Conservation (phyloP, 2,329 filamentous ascomycete species). For the Fusarium sp. region DNA sequence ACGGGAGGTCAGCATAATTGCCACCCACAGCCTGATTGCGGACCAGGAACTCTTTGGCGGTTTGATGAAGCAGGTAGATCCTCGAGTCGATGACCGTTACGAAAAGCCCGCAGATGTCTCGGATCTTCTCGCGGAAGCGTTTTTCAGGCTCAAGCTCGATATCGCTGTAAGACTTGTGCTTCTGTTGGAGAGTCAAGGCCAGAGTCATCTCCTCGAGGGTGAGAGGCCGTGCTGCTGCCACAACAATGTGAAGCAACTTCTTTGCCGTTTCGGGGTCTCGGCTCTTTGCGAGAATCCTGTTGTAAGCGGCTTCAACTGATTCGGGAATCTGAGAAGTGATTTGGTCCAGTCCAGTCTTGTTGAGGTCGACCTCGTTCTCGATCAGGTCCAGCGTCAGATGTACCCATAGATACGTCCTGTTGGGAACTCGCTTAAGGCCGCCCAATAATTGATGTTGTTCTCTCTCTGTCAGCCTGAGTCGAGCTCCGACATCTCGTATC, state of each 20-base stretch:
- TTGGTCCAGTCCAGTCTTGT: slow-evolving; percentile 6
- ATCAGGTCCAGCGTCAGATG: slow-evolving; percentile 36
- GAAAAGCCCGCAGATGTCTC: slow-evolving; percentile 49
- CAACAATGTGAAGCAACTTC: slow-evolving; percentile 40
- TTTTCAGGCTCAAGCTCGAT: slow-evolving; percentile 5
- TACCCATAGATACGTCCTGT: slow-evolving; percentile 46
- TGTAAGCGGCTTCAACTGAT: slow-evolving; percentile 43
- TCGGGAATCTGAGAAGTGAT: slow-evolving; percentile 26
- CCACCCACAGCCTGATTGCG: neutral
- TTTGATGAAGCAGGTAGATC: slow-evolving; percentile 41
- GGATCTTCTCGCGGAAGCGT: slow-evolving; percentile 22
- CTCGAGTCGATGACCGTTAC: slow-evolving; percentile 27
- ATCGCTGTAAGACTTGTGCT: slow-evolving; percentile 13
- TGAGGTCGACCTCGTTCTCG: slow-evolving; percentile 14
- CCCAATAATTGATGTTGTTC: slow-evolving; percentile 21
- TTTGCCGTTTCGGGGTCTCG: slow-evolving; percentile 10
- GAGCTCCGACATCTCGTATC: slow-evolving; percentile 5
- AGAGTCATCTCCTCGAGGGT: slow-evolving; percentile 38
- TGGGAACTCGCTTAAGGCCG: slow-evolving; percentile 19
- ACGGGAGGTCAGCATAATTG: neutral
- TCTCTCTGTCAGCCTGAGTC: neutral
- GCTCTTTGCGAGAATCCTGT: slow-evolving; percentile 40
- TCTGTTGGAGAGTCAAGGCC: slow-evolving; percentile 22
- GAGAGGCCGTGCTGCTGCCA: slow-evolving; percentile 41
- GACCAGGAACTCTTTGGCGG: slow-evolving; percentile 38